Base-by-base conservation (phyloP, 306 rosid genomes). In the Comarum palustre region DNA sequence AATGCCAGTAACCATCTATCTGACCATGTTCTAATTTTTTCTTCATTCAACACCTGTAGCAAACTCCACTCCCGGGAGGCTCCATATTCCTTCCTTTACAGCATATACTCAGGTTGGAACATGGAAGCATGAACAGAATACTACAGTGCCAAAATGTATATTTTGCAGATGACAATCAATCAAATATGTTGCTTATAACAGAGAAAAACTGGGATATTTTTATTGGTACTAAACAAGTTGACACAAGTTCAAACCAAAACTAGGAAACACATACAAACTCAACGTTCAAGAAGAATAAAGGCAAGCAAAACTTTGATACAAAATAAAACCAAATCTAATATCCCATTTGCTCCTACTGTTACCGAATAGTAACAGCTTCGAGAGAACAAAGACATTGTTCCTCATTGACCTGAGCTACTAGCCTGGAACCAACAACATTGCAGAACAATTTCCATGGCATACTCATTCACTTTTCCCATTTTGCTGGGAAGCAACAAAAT, bases 401-500 rank as follows among this genome's bases (percentile, higher is more conserved):
- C 55, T 76, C 69, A 62, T 77, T 74, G 20, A 32, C 75, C 72
- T 20, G 20, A 20, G 69, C 78, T 80, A 74, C 72, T 70, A 51
- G 66, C 54, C 34, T 25, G 2, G 65, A 60, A 47, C 61, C 24
- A 46, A 29, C 51, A 72, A 68, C 66, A 78, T 54, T 71, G 60
- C 65, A 65, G 22, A 72, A 71, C 73, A 46, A 59, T 43, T 70
- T 71, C 72, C 65, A 57, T 48, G 20, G 73, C 66, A 20, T 47
- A 74, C 67, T 86, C 86, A 88, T 71, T 91, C 89, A 66, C 83
- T 61, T 81, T 83, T 89, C 66, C 98, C 98, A 72, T 94, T 94
- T 81, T 86, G 87, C 76, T 83, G 90, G 75, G 88, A 69, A 67
- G 90, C 95, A 66, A 89, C 97, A 71, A 82, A 94, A 82, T 85